Conservation (phyloP, 371 early-diverging fungal genomes). For the Mortierella sp. region DNA sequence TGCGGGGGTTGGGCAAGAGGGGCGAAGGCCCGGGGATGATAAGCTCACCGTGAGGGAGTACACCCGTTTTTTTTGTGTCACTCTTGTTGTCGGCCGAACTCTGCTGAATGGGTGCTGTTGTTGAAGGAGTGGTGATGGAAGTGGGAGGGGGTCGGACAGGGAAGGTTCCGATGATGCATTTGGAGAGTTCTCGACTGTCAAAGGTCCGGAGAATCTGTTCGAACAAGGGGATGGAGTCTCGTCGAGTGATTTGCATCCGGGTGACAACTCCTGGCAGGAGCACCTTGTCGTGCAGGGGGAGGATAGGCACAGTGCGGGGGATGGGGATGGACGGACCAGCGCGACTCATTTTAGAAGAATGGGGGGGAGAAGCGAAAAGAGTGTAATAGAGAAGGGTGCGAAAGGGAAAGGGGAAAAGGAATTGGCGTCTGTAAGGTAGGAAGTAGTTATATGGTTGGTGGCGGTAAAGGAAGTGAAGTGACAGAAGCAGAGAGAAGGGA, state of each 20-base stretch:
- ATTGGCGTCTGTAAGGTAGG: neutral
- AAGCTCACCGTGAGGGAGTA: conserved; percentile 20
- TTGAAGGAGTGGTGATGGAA: neutral
- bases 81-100: neutral
- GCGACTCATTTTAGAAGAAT: conserved; percentile 33
- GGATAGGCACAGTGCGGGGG: conserved; percentile 41
- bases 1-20: conserved; percentile 6
- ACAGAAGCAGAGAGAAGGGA: neutral
- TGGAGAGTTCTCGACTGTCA: conserved; percentile 43
- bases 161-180: conserved; percentile 49
- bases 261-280: conserved; percentile 51
- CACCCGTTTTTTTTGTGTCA: conserved; percentile 16
- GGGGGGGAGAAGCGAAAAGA: neutral
- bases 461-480: neutral
- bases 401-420: neutral
- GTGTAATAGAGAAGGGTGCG: neutral
- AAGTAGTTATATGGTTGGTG: neutral
- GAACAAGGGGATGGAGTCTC: conserved; percentile 46
- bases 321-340: conserved; percentile 42
- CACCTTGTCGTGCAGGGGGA: conserved; percentile 48
- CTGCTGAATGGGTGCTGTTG: neutral
- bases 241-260: conserved; percentile 43
- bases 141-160: conserved; percentile 25
- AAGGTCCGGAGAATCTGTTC: conserved; percentile 55
- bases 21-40: conserved; percentile 27